These are phyloP conservation scores for Aspergillus ibericus DNA, from an alignment of 2,329 filamentous ascomycete species.

Conservation along the genomic window DNA sequence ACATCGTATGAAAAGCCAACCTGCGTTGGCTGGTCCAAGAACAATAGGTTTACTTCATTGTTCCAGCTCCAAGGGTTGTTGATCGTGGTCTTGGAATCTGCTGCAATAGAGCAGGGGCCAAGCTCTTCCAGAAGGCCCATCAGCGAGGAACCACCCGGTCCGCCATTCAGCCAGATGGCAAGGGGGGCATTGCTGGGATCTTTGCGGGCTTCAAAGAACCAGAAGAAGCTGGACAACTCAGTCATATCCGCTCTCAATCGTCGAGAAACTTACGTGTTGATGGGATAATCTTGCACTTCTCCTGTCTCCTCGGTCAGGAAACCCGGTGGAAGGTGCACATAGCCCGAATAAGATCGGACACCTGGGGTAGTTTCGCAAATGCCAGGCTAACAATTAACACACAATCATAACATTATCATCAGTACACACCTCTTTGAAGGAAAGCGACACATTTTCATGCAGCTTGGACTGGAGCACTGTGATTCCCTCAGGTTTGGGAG, in stretches of 20 bases:
- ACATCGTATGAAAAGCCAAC: constrained; percentile 6
- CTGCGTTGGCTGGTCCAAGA: constrained; percentile 3
- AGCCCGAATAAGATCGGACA: constrained; percentile 1
- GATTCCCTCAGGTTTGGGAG: not conserved
- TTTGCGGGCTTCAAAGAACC: constrained; percentile 45
- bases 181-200: constrained; percentile 49
- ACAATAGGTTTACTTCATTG: constrained; percentile 3
- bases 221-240: constrained; percentile 33
- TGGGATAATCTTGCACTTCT: constrained; percentile 1
- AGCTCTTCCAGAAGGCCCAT: constrained; percentile 54
- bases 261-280: not conserved
- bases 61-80: constrained; percentile 6
- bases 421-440: not conserved
- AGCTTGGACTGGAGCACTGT: constrained; percentile 1
- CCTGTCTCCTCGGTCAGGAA: not conserved
- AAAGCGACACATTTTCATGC: not conserved
- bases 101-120: constrained; percentile 42
- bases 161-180: constrained; percentile 55
- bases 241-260: not conserved
- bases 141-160: constrained; percentile 55
- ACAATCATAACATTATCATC: too few species aligned
- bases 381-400: not conserved
- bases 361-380: constrained; percentile 5
- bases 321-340: not conserved
- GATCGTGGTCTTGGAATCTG: not conserved